A percentile compares a stretch with the other conserved stretches of the same genome.
phyloP scores from a whole-genome alignment of 805 yeast species.

The Candida adriatica region DNA sequence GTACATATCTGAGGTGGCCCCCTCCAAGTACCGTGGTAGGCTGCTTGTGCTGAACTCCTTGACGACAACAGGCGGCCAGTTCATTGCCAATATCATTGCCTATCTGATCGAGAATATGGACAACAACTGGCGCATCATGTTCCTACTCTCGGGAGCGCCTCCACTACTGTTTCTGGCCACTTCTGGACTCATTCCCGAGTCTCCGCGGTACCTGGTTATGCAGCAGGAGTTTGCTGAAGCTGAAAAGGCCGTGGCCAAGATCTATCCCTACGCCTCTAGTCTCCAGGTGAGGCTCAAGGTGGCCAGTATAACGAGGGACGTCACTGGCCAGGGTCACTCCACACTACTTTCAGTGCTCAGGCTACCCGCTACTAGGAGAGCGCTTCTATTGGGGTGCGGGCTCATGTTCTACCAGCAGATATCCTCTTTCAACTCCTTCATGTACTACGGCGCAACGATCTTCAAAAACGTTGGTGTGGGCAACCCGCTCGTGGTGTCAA shows the following conservation, averaged over 20 bases:
- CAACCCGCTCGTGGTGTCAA: slow-evolving; percentile 51
- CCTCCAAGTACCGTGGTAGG: slow-evolving; percentile 33
- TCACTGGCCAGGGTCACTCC: slow-evolving; percentile 5
- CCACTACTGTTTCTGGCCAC: slow-evolving; percentile 32
- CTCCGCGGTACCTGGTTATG: slow-evolving; percentile 39
- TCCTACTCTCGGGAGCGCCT: slow-evolving; percentile 33
- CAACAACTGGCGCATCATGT: slow-evolving; percentile 34
- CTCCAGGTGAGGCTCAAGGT: slow-evolving; percentile 40
- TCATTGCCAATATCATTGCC: slow-evolving; percentile 36
- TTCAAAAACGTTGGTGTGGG: slow-evolving; percentile 43
- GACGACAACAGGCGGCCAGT: slow-evolving; percentile 46
- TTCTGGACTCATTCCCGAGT: slow-evolving; percentile 42
- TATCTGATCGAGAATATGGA: slow-evolving; percentile 24
- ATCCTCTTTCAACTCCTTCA: slow-evolving; percentile 57
- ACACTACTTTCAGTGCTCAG: slow-evolving; percentile 4
- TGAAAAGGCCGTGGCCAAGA: slow-evolving; percentile 35
- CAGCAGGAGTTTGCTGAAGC: slow-evolving; percentile 28
- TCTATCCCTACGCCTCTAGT: slow-evolving; percentile 36
- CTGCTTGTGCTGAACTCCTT: slow-evolving; percentile 32
- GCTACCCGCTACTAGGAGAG: slow-evolving; percentile 29
- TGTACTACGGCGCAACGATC: slow-evolving; percentile 55
- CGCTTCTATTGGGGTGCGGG: slow-evolving; percentile 41
- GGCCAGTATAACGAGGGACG: slow-evolving; percentile 40
- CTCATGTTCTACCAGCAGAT: slow-evolving; percentile 52
- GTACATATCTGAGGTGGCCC: slow-evolving; percentile 46